phyloP scores from a whole-genome alignment of 805 yeast genomes.

The Candida palmyrensis region DNA sequence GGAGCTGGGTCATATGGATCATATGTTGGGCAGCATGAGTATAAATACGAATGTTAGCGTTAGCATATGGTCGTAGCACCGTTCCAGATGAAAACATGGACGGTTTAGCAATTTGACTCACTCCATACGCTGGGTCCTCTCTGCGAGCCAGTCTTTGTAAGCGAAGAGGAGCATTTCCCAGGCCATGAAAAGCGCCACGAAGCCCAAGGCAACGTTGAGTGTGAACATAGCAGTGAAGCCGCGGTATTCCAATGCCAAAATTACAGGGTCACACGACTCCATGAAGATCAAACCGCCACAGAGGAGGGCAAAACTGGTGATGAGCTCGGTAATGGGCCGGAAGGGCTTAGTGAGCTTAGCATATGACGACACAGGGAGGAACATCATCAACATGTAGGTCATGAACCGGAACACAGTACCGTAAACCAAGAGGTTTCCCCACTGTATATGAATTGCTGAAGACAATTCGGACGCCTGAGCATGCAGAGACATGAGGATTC shows the following conservation, averaged over 20 bases:
- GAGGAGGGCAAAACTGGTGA: conserved; percentile 72
- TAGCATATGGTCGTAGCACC: no score
- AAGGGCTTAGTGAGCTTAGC: conserved; percentile 24
- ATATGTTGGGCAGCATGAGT: no score
- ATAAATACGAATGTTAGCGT: no score
- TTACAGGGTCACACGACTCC: conserved; percentile 85
- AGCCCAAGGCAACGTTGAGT: conserved; percentile 79
- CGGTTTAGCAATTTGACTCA: no score
- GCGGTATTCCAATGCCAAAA: conserved; percentile 74
- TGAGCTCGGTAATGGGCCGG: conserved; percentile 82
- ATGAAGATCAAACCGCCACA: conserved; percentile 90
- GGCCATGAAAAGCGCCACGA: conserved; percentile 74
- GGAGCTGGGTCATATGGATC: no score
- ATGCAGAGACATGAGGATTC: conserved; percentile 91
- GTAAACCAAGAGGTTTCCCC: conserved; percentile 84
- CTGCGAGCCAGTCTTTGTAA: conserved; percentile 46
- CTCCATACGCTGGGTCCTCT: no score
- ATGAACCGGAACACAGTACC: conserved; percentile 74
- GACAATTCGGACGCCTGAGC: conserved; percentile 76
- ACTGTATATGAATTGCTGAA: conserved; percentile 79
- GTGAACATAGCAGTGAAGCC: conserved; percentile 89
- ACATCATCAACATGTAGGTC: conserved; percentile 54
- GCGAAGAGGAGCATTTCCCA: conserved; percentile 76
- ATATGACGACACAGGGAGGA: conserved; percentile 32
- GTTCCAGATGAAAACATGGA: no score